phyloP scores from a whole-genome alignment of 75 land plant genomes.

The Pinus taeda region DNA sequence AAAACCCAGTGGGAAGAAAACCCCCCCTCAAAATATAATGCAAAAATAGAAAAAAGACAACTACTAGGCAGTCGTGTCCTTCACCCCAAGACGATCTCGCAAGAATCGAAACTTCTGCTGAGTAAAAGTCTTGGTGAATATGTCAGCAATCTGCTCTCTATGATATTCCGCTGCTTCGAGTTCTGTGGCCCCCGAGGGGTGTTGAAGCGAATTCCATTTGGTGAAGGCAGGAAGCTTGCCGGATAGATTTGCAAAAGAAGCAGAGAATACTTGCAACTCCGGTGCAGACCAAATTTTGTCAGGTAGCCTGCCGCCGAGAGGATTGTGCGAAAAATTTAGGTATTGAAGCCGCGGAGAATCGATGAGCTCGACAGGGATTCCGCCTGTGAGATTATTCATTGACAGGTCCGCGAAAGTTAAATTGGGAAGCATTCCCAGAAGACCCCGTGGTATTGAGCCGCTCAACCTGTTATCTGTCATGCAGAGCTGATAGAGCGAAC shows the following conservation, averaged over 20 bases:
- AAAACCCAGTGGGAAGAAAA: too few relatives aligned
- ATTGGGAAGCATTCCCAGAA: slow-evolving; percentile 33
- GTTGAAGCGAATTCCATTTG: slow-evolving; percentile 15
- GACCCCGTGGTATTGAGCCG: slow-evolving; percentile 50
- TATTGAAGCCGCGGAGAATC: slow-evolving; percentile 15
- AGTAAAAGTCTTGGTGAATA: too few relatives aligned
- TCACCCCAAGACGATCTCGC: too few relatives aligned
- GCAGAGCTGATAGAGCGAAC: slow-evolving; percentile 53
- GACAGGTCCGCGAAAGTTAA: slow-evolving; percentile 64
- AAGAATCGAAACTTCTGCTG: too few relatives aligned
- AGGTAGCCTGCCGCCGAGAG: slow-evolving; percentile 48
- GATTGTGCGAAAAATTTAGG: slow-evolving; percentile 43
- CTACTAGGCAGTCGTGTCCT: too few relatives aligned
- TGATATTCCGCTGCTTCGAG: too few relatives aligned
- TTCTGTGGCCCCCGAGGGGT: too few relatives aligned
- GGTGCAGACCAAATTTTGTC: slow-evolving; percentile 33
- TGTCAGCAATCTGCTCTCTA: too few relatives aligned
- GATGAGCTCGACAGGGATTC: slow-evolving; percentile 35
- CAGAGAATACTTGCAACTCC: slow-evolving; percentile 36
- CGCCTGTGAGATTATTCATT: slow-evolving; percentile 53
- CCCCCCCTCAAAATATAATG: too few relatives aligned
- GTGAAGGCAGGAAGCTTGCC: slow-evolving; percentile 55
- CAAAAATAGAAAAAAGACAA: too few relatives aligned
- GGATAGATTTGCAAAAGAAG: slow-evolving; percentile 43
- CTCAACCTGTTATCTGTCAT: slow-evolving; percentile 47